Base-by-base conservation (phyloP, 495 filamentous ascomycete species). In the Penicillium simplicissimum region DNA sequence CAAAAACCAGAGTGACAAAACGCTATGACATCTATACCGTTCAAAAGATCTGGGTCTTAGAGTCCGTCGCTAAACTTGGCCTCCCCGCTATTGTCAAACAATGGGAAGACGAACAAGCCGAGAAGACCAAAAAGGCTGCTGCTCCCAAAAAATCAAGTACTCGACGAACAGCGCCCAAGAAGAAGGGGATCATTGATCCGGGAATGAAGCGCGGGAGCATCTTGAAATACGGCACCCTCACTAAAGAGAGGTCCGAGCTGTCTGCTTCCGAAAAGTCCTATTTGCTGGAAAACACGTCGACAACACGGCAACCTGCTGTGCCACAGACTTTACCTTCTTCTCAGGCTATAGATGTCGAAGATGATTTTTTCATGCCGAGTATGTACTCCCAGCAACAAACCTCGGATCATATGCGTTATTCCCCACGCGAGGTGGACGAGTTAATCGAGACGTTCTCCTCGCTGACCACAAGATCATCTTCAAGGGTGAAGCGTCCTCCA, bases 41-140 rank as follows among this genome's bases (percentile, higher is more conserved):
- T 4, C 85, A 88, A 47, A 88, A 88, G 62, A 67, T 86, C 21
- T 98, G 93, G 93, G 74, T 97, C 7, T 84, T 91, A 11, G 88
- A 92, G 66, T 82, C 83, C 0, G 78, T 90, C 59, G 87, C 86
- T 10, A 88, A 84, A 55, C 68, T 89, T 15, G 89, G 91, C 0
- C 80, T 90, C 52, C 91, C 90, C 19, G 73, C 88, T 13, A 82
- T 85, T n/a, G 86, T 93, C 2, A 81, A 90, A 58, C 86, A 85
- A 23, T 98, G 91, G 86, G 87, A 96, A 62, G 86, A 85, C 55
- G 78, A 83, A 19, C 79, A 84, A 60, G 64, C 69, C 21, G 74
- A 70, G 21, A 78, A 78, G 57, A 64, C 72, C 33, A 55, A 45
- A 21, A 72, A 69, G 36, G 66, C 64, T 42, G 64, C 70, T 42